Conservation (phyloP, 306 rosid genomes). For the Crotalaria pallida region DNA sequence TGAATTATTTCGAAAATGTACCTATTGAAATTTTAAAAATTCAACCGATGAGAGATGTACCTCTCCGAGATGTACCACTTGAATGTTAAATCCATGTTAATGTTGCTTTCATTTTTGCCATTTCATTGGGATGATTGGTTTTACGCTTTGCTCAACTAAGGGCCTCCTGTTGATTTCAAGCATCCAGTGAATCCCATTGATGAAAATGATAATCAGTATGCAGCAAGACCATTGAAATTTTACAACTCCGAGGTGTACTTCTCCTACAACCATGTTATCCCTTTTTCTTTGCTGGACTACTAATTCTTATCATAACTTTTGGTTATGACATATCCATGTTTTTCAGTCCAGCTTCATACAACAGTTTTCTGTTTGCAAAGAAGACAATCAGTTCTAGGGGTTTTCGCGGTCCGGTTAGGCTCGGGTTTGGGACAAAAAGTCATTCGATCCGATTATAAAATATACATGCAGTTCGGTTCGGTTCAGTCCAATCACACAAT, state of each 20-base stretch:
- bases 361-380: slow-evolving; percentile 96
- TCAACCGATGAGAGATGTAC: no score
- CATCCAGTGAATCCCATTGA: slow-evolving; percentile 83
- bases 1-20: no score
- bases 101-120: slow-evolving; percentile 12
- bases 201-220: slow-evolving; percentile 31
- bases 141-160: slow-evolving; percentile 97
- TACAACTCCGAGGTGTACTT: slow-evolving; percentile 86
- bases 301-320: background rate
- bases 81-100: slow-evolving; percentile 15
- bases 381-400: slow-evolving; percentile 68
- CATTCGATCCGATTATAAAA: no score
- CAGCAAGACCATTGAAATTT: slow-evolving; percentile 63
- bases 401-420: no score
- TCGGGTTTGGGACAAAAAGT: no score
- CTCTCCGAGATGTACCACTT: no score
- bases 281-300: background rate
- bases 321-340: background rate
- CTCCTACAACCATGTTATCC: background rate
- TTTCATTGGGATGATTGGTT: slow-evolving; percentile 97
- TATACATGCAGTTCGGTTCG: no score
- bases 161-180: slow-evolving; percentile 84
- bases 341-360: slow-evolving; percentile 61
- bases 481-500: no score
- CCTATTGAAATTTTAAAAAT: no score